Percentiles rank a stretch among this genome's conserved stretches.
Evolutionary conservation across 768 basidiomycete genomes (phyloP).

Genomic region (Macrolepiota albuminosa): DNA sequence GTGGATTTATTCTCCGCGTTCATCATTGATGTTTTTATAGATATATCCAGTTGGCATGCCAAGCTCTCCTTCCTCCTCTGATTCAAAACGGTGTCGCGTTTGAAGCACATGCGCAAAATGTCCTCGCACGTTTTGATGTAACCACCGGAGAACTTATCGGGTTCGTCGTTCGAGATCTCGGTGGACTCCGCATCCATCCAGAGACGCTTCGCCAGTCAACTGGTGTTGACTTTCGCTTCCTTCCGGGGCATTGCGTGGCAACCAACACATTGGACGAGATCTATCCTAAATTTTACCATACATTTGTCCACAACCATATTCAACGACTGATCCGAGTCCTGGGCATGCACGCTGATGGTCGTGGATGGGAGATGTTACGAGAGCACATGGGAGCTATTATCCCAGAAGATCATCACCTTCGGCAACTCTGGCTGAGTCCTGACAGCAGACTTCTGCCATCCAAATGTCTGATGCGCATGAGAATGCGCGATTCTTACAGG

Average conservation of each 20-base stretch:
- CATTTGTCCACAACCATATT: conserved; percentile 55
- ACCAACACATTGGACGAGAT: conserved; percentile 44
- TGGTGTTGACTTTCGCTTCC: conserved; percentile 45
- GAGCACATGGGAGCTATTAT: conserved; percentile 39
- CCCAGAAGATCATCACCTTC: conserved; percentile 39
- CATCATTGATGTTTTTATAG: conserved; percentile 20
- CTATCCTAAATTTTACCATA: conserved; percentile 56
- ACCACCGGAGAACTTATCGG: conserved; percentile 38
- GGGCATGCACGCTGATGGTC: conserved; percentile 45
- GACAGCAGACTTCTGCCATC: conserved; percentile 37
- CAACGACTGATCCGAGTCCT: conserved; percentile 53
- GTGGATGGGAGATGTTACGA: conserved; percentile 47
- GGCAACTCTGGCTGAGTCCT: conserved; percentile 42
- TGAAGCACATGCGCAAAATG: conserved; percentile 59
- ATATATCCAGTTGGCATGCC: conserved; percentile 46
- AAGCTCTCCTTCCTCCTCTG: conserved; percentile 47
- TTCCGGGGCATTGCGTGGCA: conserved; percentile 49
- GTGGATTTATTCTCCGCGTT: background rate
- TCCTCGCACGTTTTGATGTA: conserved; percentile 42
- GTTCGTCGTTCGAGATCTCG: conserved; percentile 54
- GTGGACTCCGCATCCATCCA: conserved; percentile 52
- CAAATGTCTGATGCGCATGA: conserved; percentile 58
- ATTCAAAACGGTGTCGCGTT: conserved; percentile 54
- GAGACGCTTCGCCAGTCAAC: conserved; percentile 42
- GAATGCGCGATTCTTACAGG: conserved; percentile 49